phyloP scores from a whole-genome alignment of 805 yeast genomes.

The Candida khao-thaluensis region DNA sequence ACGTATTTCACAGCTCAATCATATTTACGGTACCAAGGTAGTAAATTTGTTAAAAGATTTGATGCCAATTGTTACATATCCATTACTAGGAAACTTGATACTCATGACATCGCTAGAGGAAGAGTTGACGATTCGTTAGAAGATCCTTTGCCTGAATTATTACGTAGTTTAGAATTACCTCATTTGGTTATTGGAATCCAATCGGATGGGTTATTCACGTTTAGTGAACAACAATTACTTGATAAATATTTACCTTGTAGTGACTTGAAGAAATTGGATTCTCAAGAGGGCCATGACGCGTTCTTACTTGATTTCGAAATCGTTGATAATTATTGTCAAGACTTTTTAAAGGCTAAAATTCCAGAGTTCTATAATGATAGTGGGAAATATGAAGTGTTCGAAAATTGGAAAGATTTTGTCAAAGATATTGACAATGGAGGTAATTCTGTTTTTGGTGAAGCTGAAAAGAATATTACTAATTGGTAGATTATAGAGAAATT shows the following conservation, averaged over 20 bases:
- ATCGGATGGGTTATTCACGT: constrained; percentile 90
- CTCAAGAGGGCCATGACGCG: constrained; percentile 98
- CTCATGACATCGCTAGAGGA: constrained; percentile 90
- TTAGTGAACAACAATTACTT: constrained; percentile 83
- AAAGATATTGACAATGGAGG: constrained; percentile 44
- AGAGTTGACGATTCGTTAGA: constrained; percentile 42
- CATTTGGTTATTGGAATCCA: constrained; percentile 83
- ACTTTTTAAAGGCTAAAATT: constrained; percentile 59
- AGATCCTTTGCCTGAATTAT: constrained; percentile 48
- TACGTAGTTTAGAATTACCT: constrained; percentile 66
- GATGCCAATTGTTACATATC: constrained; percentile 97
- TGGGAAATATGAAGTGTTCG: constrained; percentile 43
- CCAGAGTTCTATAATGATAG: constrained; percentile 53
- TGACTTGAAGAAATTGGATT: constrained; percentile 65
- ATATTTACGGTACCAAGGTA: constrained; percentile 90
- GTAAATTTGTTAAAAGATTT: constrained; percentile 82
- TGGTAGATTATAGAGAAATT: constrained; percentile 76
- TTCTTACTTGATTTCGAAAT: constrained; percentile 84
- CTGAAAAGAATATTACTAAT: constrained; percentile 81
- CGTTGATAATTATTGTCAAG: constrained; percentile 68
- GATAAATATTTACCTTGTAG: constrained; percentile 75
- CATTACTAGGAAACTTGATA: constrained; percentile 88
- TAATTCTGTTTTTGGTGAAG: constrained; percentile 85
- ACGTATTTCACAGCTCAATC: constrained; percentile 92
- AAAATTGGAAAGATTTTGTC: constrained; percentile 42